Base-by-base conservation (phyloP, 805 yeast genomes). In the Zygotorulaspora chibaensis region DNA sequence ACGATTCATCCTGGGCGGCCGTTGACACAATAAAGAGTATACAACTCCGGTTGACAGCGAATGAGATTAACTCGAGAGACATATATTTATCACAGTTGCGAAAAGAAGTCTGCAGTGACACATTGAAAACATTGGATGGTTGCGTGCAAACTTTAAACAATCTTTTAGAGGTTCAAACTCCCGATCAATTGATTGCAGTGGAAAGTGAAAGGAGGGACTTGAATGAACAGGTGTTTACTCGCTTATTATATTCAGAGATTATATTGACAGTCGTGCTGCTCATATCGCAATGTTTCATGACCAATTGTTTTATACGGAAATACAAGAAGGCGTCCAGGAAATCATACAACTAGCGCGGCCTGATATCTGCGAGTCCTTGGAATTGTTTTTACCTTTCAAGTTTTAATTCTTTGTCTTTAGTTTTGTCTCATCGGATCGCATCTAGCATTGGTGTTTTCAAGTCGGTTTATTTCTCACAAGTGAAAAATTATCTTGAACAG, bases 1-100 rank as follows among this genome's bases (percentile, higher is more conserved):
- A 38, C 30, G 72, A 69, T 51, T 54, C 58, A 2, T 67, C 72
- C 3, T 69, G 73, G 73, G 43, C 51, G 10, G 53, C 61, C 13
- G 42, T 55, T 11, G 67, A 64, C 43, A 38, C 49, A 8, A 51
- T 45, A 15, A 59, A 59, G 39, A 42, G 42, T 12, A 48, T 63
- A 16, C 36, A 57, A 5, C 33, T 62, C 8, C 45, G 51, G 12
- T 39, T 62, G 8, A 54, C 51, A 6, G 40, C 49, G 8, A 40
- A 47, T 15, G 45, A 46, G 10, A 15, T 40, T 18, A 33, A 41
- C 17, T 35, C 35, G 25, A 13, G 43, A 5, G 29, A 35, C 36
- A 18, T 47, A 44, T 11, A 43, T 20, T 33, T 30, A 30, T 29
- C 39, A 30, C 46, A 11, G 17, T 30, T 44, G 27, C 17, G 25